phyloP scores from a whole-genome alignment of 257 asterid genomes.

The Dorcoceras hygrometricum region DNA sequence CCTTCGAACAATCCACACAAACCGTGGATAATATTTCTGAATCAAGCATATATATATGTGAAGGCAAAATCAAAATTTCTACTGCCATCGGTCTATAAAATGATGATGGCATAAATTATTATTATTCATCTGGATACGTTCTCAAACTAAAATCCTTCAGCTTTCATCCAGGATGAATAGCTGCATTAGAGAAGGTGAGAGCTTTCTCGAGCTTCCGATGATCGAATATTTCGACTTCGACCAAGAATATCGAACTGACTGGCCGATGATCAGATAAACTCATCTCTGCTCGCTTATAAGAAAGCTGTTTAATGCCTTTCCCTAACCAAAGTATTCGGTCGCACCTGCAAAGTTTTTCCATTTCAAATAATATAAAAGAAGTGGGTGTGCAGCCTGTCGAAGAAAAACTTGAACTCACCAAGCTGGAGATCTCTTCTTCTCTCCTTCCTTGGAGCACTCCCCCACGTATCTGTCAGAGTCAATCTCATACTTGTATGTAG shows the following conservation, averaged over 20 bases:
- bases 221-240: constrained; percentile 78
- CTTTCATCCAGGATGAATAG: constrained; percentile 54
- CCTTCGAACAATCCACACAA: too few relatives aligned
- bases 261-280: constrained; percentile 87
- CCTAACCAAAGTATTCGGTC: constrained; percentile 92
- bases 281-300: constrained; percentile 60
- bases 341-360: constrained; percentile 54
- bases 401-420: constrained; percentile 48
- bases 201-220: constrained; percentile 80
- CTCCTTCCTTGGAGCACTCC: constrained; percentile 69
- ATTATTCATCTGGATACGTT: neutral
- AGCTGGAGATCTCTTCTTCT: constrained; percentile 91
- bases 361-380: neutral
- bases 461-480: constrained; percentile 70
- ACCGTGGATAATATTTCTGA: too few relatives aligned
- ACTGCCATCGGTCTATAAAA: constrained; percentile 15
- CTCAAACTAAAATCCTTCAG: constrained; percentile 27
- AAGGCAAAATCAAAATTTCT: neutral
- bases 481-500: constrained; percentile 84
- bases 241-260: constrained; percentile 59
- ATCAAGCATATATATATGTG: neutral
- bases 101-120: neutral
- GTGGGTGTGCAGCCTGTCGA: neutral
- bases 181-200: constrained; percentile 59
- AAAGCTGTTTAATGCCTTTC: constrained; percentile 74